Evolutionary conservation across 345 rosid genomes (phyloP).

Genomic region (Moricandia moricandioides): DNA sequence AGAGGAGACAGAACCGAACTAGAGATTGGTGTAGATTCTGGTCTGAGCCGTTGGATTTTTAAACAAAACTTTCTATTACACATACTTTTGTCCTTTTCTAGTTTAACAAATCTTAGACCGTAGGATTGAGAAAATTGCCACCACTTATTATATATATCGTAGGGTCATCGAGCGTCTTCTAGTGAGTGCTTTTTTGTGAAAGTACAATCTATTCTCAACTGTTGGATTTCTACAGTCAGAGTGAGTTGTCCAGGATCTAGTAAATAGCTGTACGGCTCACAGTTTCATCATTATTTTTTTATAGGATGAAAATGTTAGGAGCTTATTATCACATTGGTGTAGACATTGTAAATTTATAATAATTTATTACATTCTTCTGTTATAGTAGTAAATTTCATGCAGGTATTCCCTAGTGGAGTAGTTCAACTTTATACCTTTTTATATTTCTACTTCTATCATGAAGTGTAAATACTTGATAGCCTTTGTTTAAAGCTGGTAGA

Average conservation of each 20-base stretch:
- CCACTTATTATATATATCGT: constrained; percentile 16
- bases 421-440: not conserved
- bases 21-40: constrained; percentile 2
- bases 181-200: not conserved
- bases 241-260: constrained; percentile 11
- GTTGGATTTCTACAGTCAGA: constrained; percentile 13
- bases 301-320: not conserved
- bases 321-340: not conserved
- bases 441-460: too few relatives aligned
- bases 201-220: constrained; percentile 5
- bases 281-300: not conserved
- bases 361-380: not conserved
- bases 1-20: constrained; percentile 23
- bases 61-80: not conserved
- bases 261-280: constrained; percentile 8
- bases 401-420: not conserved
- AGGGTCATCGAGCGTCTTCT: not conserved
- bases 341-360: not conserved
- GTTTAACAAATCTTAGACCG: constrained; percentile 25
- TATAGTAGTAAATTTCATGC: too few relatives aligned
- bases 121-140: constrained; percentile 8
- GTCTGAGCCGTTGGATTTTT: constrained; percentile 32
- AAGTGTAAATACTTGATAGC: not conserved
- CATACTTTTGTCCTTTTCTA: constrained; percentile 21
- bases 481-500: not conserved